Conservation (phyloP, 2,329 filamentous ascomycete species). For the Didymella lethalis region DNA sequence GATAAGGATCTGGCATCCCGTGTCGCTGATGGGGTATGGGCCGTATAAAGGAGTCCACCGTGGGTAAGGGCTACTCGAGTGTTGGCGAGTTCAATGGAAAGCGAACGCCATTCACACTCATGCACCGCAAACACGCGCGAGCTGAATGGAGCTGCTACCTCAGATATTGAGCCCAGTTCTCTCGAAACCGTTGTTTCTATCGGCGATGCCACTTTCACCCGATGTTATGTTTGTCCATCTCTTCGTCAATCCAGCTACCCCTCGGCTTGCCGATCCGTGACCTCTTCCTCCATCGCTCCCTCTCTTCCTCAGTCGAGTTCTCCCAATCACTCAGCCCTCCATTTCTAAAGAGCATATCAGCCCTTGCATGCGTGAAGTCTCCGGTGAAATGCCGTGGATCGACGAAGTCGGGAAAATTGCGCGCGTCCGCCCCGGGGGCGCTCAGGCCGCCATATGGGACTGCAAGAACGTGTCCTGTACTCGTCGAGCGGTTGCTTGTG, state of each 20-base stretch:
- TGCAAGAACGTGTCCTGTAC: conserved; percentile 6
- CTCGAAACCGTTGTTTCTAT: not conserved
- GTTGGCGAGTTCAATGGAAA: not conserved
- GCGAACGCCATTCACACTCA: not conserved
- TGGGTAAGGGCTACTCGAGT: not conserved
- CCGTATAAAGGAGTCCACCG: not conserved
- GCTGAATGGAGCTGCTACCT: not conserved
- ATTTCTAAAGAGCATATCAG: not conserved
- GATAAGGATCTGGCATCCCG: not conserved
- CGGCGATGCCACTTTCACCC: conserved; percentile 26
- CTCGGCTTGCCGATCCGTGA: conserved; percentile 17
- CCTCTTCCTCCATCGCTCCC: conserved; percentile 35
- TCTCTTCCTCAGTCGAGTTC: conserved; percentile 24
- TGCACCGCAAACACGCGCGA: not conserved
- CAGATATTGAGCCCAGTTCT: not conserved
- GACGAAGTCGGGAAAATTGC: conserved; percentile 42
- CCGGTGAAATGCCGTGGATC: conserved; percentile 31
- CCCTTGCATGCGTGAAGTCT: conserved; percentile 38
- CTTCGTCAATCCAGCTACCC: conserved; percentile 45
- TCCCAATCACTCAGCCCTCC: conserved; percentile 25
- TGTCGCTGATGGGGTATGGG: not conserved
- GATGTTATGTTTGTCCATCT: conserved; percentile 48
- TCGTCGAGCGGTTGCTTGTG: conserved; percentile 7
- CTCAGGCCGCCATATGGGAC: conserved; percentile 17
- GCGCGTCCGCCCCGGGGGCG: conserved; percentile 1